A percentile compares a stretch with the other conserved stretches of the same genome.
Evolutionary conservation across 1,284 basidiomycete genomes (phyloP).

Genomic region (Cryptococcus wingfieldii): DNA sequence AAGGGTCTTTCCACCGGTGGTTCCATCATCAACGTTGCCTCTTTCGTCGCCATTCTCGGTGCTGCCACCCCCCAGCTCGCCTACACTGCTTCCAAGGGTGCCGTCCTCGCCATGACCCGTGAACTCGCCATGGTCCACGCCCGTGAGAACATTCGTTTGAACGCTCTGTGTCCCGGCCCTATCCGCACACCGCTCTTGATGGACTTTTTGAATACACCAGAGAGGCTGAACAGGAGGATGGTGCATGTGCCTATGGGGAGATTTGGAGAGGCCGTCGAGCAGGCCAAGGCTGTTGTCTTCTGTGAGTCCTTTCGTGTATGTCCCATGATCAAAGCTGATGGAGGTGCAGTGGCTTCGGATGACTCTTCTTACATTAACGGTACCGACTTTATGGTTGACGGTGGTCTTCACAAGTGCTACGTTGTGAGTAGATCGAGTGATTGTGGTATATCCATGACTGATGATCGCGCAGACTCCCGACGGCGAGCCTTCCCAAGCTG

Average conservation of each 20-base stretch:
- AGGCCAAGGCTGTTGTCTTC: constrained; percentile 87
- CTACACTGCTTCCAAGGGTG: constrained; percentile 65
- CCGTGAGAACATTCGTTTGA: constrained; percentile 83
- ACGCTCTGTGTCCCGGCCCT: constrained; percentile 91
- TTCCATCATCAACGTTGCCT: constrained; percentile 93
- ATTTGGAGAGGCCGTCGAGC: constrained; percentile 92
- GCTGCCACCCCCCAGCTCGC: constrained; percentile 94
- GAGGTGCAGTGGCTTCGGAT: constrained; percentile 49
- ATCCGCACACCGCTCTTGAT: constrained; percentile 90
- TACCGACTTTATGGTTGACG: constrained; percentile 88
- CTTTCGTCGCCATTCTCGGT: constrained; percentile 87
- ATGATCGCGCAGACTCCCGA: constrained; percentile 11
- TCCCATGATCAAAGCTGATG: background rate
- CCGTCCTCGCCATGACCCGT: constrained; percentile 94
- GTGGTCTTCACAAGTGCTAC: constrained; percentile 82
- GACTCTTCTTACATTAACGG: constrained; percentile 61
- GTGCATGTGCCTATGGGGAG: constrained; percentile 94
- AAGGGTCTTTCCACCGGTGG: constrained; percentile 80
- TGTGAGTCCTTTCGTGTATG: constrained; percentile 54
- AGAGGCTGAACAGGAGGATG: constrained; percentile 86
- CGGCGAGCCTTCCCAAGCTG: constrained; percentile 7
- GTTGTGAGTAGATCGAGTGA: constrained; percentile 52
- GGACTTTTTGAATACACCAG: constrained; percentile 95
- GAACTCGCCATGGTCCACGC: constrained; percentile 97
- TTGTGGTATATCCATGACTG: background rate